Percentiles rank a stretch among this genome's conserved stretches.
Evolutionary conservation across 768 basidiomycete genomes (phyloP).

Genomic region (Termitomyces sp.): DNA sequence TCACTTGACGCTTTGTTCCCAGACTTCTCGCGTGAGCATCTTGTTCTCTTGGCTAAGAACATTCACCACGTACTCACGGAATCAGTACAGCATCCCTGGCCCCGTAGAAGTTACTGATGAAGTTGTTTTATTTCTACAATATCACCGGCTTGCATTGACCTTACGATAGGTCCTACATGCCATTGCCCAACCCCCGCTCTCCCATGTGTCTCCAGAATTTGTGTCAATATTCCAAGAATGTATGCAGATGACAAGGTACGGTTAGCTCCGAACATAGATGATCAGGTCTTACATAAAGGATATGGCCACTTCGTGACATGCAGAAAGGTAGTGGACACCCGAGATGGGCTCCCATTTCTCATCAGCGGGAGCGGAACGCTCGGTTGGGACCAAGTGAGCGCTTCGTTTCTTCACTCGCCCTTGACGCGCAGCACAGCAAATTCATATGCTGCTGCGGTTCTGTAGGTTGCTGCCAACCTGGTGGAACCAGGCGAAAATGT

Average conservation of each 20-base stretch:
- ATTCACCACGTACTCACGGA: neutral
- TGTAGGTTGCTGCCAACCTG: conserved; percentile 75
- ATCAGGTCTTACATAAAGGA: neutral
- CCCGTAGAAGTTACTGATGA: conserved; percentile 40
- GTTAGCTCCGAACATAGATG: neutral
- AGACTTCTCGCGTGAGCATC: conserved; percentile 16
- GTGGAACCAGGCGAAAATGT: conserved; percentile 65
- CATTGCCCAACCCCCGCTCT: conserved; percentile 76
- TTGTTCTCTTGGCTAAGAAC: neutral
- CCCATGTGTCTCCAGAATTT: conserved; percentile 82
- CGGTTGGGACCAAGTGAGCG: conserved; percentile 77
- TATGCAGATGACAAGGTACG: conserved; percentile 64
- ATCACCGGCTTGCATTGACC: neutral
- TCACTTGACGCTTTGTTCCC: neutral
- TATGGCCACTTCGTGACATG: neutral
- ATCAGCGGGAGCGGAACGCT: conserved; percentile 85
- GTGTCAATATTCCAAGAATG: conserved; percentile 74
- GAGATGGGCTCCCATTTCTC: conserved; percentile 70
- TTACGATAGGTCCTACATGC: conserved; percentile 59
- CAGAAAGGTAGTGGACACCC: conserved; percentile 65
- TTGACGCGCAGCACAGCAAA: neutral
- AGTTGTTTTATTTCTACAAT: conserved; percentile 8
- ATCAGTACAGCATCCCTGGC: conserved; percentile 36
- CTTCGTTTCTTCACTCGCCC: neutral
- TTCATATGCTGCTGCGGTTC: neutral